phyloP scores from a whole-genome alignment of 805 yeast species.

The Wickerhamomyces subpelliculosus region DNA sequence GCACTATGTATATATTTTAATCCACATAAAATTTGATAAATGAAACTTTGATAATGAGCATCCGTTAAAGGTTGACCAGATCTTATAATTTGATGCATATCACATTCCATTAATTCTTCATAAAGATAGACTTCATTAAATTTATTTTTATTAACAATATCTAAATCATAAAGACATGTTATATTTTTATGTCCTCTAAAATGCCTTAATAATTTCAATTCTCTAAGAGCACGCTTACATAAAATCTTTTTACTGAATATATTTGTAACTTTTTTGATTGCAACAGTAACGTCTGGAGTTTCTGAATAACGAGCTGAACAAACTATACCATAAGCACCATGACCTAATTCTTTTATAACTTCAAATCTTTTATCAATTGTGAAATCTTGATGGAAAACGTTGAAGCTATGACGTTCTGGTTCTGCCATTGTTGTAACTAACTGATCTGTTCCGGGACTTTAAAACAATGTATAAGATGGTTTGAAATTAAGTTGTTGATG shows the following conservation, averaged over 20 bases:
- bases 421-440: no score
- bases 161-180: conserved; percentile 91
- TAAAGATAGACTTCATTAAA: conserved; percentile 91
- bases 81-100: conserved; percentile 93
- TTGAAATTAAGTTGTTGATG: background rate
- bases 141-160: conserved; percentile 62
- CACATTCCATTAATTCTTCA: conserved; percentile 98
- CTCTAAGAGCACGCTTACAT: conserved; percentile 88
- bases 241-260: conserved; percentile 86
- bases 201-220: conserved; percentile 81
- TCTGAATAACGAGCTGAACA: conserved; percentile 85
- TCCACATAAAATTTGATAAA: conserved; percentile 89
- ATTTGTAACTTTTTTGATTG: conserved; percentile 93
- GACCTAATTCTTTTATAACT: conserved; percentile 89
- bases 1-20: conserved; percentile 85
- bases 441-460: no score
- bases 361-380: conserved; percentile 85
- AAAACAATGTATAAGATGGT: no score
- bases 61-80: conserved; percentile 92
- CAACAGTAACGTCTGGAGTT: conserved; percentile 73
- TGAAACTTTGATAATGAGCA: conserved; percentile 88
- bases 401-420: conserved; percentile 41
- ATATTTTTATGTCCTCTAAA: conserved; percentile 96
- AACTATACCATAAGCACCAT: conserved; percentile 97
- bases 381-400: conserved; percentile 85